Evolutionary conservation across 164 flowering plant genomes (phyloP).

Genomic region (Litsea cubeba): DNA sequence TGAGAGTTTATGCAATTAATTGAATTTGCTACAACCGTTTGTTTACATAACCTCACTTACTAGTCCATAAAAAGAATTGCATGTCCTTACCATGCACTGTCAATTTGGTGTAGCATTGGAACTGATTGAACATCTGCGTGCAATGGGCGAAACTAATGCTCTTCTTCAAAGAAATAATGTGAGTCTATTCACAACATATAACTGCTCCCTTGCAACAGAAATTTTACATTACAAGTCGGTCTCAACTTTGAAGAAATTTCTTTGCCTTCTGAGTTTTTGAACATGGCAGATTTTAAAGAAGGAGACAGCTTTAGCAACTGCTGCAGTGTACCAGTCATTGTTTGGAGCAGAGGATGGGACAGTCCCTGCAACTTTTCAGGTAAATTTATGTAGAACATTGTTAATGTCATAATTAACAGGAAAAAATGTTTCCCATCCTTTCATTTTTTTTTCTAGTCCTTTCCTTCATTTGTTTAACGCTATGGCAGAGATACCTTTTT

Average conservation of each 20-base stretch:
- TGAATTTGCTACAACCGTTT: background rate
- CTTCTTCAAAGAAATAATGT: slow-evolving; percentile 70
- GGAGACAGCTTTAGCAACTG: slow-evolving; percentile 92
- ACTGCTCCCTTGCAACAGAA: background rate
- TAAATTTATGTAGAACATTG: slow-evolving; percentile 12
- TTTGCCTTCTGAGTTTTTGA: background rate
- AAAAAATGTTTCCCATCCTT: background rate
- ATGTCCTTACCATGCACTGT: background rate
- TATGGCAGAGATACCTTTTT: no score
- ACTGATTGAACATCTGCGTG: slow-evolving; percentile 84
- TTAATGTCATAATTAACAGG: background rate
- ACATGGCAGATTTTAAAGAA: slow-evolving; percentile 58
- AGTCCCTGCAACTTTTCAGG: slow-evolving; percentile 97
- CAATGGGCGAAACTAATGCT: slow-evolving; percentile 97
- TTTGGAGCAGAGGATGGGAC: slow-evolving; percentile 94
- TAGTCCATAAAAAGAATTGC: background rate
- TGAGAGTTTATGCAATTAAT: background rate
- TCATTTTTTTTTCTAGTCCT: no score
- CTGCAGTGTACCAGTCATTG: slow-evolving; percentile 89
- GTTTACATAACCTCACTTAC: background rate
- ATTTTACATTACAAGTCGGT: background rate
- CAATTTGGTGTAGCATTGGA: slow-evolving; percentile 59
- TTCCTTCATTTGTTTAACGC: background rate
- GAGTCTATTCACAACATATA: slow-evolving; percentile 10
- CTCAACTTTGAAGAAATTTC: background rate